Evolutionary conservation across 257 asterid species (phyloP).

Genomic region (Hygrophila difformis): DNA sequence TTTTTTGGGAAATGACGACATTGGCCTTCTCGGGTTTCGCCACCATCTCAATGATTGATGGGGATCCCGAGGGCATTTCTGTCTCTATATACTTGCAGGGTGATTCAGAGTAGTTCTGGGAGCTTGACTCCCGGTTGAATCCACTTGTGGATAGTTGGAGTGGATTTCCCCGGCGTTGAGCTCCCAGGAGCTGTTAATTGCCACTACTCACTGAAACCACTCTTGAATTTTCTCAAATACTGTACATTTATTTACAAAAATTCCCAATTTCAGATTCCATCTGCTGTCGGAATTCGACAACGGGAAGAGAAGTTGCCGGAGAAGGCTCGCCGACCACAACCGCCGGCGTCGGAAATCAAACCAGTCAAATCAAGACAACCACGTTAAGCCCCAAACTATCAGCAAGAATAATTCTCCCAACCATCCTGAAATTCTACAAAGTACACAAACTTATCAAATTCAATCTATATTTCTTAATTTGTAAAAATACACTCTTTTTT

Average conservation of each 20-base stretch:
- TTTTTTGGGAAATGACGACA: not conserved
- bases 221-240: no score
- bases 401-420: constrained; percentile 28
- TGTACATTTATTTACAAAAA: no score
- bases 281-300: constrained; percentile 83
- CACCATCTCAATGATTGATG: not conserved
- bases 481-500: no score
- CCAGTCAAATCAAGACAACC: constrained; percentile 42
- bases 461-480: not conserved
- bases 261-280: constrained; percentile 53
- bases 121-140: no score
- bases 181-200: no score
- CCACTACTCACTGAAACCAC: no score
- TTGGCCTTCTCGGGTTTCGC: not conserved
- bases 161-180: no score
- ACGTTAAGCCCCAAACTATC: constrained; percentile 28
- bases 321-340: constrained; percentile 92
- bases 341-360: constrained; percentile 77
- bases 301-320: constrained; percentile 95
- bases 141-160: no score
- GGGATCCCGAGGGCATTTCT: not conserved
- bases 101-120: no score
- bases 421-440: constrained; percentile 41
- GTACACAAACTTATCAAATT: constrained; percentile 1
- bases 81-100: not conserved